Evolutionary conservation across 805 yeast species (phyloP), one percentile per base, ranked within the genome.

Genomic region (Clavispora asparagi): DNA sequence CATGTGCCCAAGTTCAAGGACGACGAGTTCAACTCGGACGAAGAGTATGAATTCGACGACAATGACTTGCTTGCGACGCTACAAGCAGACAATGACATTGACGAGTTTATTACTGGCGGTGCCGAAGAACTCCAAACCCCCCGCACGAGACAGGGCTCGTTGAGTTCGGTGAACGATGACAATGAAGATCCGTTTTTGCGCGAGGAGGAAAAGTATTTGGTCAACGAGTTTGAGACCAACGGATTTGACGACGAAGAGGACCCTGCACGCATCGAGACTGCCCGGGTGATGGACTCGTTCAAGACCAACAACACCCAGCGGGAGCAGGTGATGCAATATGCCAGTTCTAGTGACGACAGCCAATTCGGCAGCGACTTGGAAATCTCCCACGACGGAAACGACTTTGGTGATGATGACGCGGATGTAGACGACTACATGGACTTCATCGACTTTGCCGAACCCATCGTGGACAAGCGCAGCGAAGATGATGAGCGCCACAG

Each of bases 21-120:
- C 25, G 71, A 68, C 26, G 78, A 71, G 41, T 54, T 70, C 38
- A 67, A 67, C 47, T 78, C 85, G 0, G 89, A 82, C 46, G 88
- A 80, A 10, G 91, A 82, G 56, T 82, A 83, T 54, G 83, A 78
- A 53, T 73, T 78, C 48, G 83, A 72, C 54, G 77, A 72, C 51
- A 71, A 72, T 50, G 77, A 70, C 49, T 57, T 72, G 29, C 58
- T 72, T 38, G 77, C 77, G 14, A 73, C 77, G 2, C 58, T 73
- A 30, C 76, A 73, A 51, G 77, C 74, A 1, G 78, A 73, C 46
- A 70, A 71, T 42, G 77, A 72, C 48, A 46, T 65, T 14, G 76
- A 70, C 36, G 76, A 71, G 45, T 70, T 70, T 46, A 46, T 29
- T 44, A 49, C 47, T 1, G 48, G 37, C 14, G 33, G 43, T 9